A percentile compares a stretch with the other conserved stretches of the same genome.
phyloP scores from a whole-genome alignment of 306 rosid genomes.

The Dryas drummondii region DNA sequence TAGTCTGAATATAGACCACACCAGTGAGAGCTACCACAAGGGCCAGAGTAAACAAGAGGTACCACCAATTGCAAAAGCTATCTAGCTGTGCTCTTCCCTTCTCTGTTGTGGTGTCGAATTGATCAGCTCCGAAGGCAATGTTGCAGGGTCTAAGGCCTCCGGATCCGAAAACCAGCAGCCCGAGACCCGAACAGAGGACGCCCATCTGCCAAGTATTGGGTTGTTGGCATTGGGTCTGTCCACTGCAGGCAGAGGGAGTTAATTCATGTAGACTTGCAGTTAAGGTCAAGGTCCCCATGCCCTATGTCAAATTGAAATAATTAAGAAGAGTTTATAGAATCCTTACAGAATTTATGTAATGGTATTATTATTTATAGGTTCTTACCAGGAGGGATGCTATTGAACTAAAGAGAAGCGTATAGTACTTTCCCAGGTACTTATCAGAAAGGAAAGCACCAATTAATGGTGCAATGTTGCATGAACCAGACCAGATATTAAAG shows the following conservation, averaged over 20 bases:
- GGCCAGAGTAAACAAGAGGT: slow-evolving; percentile 45
- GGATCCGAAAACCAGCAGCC: slow-evolving; percentile 44
- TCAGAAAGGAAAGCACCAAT: slow-evolving; percentile 60
- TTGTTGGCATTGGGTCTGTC: slow-evolving; percentile 33
- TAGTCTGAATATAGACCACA: slow-evolving; percentile 51
- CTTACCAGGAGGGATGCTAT: slow-evolving; percentile 48
- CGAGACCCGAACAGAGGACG: slow-evolving; percentile 44
- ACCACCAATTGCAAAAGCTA: slow-evolving; percentile 73
- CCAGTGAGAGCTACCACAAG: slow-evolving; percentile 52
- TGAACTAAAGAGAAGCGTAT: slow-evolving; percentile 43
- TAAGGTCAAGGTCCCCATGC: slow-evolving; percentile 46
- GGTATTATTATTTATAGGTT: not conserved
- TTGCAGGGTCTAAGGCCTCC: slow-evolving; percentile 70
- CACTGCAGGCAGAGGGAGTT: slow-evolving; percentile 44
- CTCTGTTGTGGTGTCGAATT: slow-evolving; percentile 48
- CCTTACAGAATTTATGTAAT: not conserved
- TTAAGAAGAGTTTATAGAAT: not conserved
- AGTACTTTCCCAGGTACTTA: slow-evolving; percentile 47
- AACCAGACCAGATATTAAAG: slow-evolving; percentile 57
- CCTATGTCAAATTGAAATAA: slow-evolving; percentile 34
- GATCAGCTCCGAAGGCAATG: slow-evolving; percentile 76
- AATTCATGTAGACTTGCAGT: slow-evolving; percentile 43
- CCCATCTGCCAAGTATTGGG: slow-evolving; percentile 35
- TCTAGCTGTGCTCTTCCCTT: slow-evolving; percentile 53
- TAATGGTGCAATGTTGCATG: slow-evolving; percentile 51